phyloP scores from a whole-genome alignment of 1,284 basidiomycete genomes.

The Puccinia triticina region DNA sequence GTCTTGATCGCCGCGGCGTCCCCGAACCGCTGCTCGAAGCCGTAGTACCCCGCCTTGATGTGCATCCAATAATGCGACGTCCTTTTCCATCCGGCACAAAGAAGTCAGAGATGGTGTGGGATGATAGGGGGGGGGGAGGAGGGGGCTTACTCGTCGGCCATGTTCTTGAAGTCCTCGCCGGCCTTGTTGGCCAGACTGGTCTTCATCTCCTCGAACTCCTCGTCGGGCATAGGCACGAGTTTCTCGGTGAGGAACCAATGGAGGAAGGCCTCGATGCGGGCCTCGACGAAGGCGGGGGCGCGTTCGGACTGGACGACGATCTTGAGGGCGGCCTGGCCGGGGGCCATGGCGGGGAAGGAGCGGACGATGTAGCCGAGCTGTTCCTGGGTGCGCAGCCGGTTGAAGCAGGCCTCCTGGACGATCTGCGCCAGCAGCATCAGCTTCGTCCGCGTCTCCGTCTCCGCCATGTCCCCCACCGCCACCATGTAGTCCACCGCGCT shows the following conservation, averaged over 20 bases:
- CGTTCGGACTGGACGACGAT: conserved; percentile 90
- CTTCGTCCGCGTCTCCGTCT: conserved; percentile 64
- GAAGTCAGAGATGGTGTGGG: conserved; percentile 1
- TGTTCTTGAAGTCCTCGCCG: conserved; percentile 73
- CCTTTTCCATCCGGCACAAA: conserved; percentile 14
- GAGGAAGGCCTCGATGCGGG: conserved; percentile 82
- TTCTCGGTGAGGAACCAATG: conserved; percentile 61
- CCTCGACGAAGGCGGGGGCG: conserved; percentile 79
- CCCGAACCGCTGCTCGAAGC: conserved; percentile 53
- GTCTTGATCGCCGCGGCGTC: conserved; percentile 57
- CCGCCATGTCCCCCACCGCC: conserved; percentile 60
- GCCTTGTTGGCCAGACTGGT: conserved; percentile 70
- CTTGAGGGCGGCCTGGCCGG: conserved; percentile 76
- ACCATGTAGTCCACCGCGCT: conserved; percentile 65
- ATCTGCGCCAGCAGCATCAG: conserved; percentile 69
- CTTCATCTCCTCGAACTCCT: conserved; percentile 71
- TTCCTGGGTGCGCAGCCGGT: conserved; percentile 90
- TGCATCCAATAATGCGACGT: conserved; percentile 57
- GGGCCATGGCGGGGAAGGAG: conserved; percentile 63
- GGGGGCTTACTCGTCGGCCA: conserved; percentile 66
- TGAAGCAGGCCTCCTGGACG: conserved; percentile 86
- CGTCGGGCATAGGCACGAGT: conserved; percentile 64
- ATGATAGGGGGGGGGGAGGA: background rate
- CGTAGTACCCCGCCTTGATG: conserved; percentile 55
- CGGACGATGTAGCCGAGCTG: conserved; percentile 89